Evolutionary conservation across 2,329 filamentous ascomycete genomes (phyloP), one percentile per base, ranked within the genome.

Genomic region (Fusarium udum): DNA sequence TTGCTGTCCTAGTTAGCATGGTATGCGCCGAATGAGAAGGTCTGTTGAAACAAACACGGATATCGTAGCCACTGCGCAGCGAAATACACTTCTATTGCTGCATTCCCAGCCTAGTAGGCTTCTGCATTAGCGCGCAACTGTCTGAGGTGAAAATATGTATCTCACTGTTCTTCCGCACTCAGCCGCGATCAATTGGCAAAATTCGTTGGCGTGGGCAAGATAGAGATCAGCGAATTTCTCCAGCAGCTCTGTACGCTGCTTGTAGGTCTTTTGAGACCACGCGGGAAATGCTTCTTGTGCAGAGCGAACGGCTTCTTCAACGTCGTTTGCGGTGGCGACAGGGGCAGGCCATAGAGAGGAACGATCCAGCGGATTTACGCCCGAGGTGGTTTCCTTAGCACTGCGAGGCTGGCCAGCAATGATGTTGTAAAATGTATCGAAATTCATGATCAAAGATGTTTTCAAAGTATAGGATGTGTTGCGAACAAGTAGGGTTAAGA

Each of bases 161-260:
- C 59, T 43, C 13, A 61, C 59, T 12, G 59, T 31, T 55, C 59
- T 61, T 37, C 59, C 59, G 10, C 59, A 61, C 24, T 61, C 59
- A 15, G 15, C 22, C 22, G 39, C 49, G 10, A 61, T 20, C 8
- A 61, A 24, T 45, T 61, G 48, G 14, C 59, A 61, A 13, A 56
- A 61, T 18, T 56, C 59, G 2, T n/a, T 37, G 1, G 39, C 37
- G 7, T 56, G 39, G 22, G 49, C 28, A 45, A 55, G 32, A 16
- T 61, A 61, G 12, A 61, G 37, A 26, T 45, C 59, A n/a, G 59
- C 48, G 18, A 61, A 61, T 7, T 42, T 42, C 9, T 56, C 59
- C 24, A 61, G 34, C 4, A 61, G 22, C 18, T 56, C 49, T 1
- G 48, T 45, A 3, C 59, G 37, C 20, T 56, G 39, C 31, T 45